Evolutionary conservation across 2,329 filamentous ascomycete species (phyloP).

Genomic region (Blastomyces emzantsi): DNA sequence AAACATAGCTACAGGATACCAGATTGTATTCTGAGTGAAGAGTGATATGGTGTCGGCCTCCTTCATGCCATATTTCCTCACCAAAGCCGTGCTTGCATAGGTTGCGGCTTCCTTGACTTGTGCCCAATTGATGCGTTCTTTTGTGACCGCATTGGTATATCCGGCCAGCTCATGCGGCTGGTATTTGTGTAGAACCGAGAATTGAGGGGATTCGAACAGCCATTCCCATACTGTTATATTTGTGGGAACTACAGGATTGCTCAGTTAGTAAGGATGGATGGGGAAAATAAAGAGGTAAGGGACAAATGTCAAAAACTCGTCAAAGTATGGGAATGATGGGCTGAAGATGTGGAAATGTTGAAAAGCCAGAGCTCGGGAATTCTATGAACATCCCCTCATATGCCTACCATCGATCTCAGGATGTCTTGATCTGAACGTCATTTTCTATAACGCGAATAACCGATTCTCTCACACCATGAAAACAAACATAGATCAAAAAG

Average conservation of each 20-base stretch:
- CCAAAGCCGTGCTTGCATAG: constrained; percentile 50
- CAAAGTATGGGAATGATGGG: neutral
- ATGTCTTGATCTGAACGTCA: constrained; percentile 10
- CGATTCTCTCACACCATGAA: neutral
- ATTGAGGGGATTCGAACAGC: constrained; percentile 46
- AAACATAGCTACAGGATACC: constrained; percentile 54
- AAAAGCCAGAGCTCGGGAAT: neutral
- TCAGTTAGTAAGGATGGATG: neutral
- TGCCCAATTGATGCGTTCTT: constrained; percentile 47
- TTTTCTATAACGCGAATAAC: neutral
- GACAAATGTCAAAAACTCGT: too few relatives aligned
- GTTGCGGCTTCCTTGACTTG: constrained; percentile 48
- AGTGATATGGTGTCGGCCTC: constrained; percentile 47
- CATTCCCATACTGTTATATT: constrained; percentile 51
- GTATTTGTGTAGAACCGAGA: constrained; percentile 40
- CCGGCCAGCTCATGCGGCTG: constrained; percentile 37
- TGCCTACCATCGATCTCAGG: constrained; percentile 3
- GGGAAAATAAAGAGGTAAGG: neutral
- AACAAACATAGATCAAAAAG: neutral
- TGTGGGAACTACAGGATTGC: constrained; percentile 38
- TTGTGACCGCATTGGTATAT: constrained; percentile 50
- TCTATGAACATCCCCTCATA: neutral
- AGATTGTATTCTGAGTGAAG: constrained; percentile 54
- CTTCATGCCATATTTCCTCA: constrained; percentile 45
- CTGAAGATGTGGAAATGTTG: neutral